Conservation (phyloP, 1,284 basidiomycete species). For the Trichosporon ovoides region DNA sequence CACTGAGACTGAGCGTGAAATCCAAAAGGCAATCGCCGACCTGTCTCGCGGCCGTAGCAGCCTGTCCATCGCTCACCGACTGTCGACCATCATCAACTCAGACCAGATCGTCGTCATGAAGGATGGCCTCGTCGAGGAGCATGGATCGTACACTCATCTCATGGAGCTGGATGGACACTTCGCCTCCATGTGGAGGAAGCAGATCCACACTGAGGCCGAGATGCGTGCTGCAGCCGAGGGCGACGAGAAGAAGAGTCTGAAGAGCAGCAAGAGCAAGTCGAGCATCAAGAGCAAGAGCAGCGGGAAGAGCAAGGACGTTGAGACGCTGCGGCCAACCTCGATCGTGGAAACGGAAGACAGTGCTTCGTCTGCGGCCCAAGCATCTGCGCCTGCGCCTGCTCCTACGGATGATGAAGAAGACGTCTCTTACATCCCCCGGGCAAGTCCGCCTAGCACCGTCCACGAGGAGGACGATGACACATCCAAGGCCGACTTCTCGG, state of each 20-base stretch:
- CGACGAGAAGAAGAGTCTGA: not conserved
- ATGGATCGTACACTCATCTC: slow-evolving; percentile 80
- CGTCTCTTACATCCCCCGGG: slow-evolving; percentile 8
- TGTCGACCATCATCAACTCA: slow-evolving; percentile 44
- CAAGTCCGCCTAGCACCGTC: slow-evolving; percentile 15
- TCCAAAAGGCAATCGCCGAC: slow-evolving; percentile 55
- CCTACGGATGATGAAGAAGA: not conserved
- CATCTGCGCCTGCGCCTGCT: not conserved
- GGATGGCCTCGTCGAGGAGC: slow-evolving; percentile 78
- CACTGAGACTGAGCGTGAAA: slow-evolving; percentile 70
- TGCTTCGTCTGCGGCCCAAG: too few species aligned
- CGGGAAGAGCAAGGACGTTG: not conserved
- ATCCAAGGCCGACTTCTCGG: not conserved
- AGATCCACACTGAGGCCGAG: slow-evolving; percentile 45
- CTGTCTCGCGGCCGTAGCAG: slow-evolving; percentile 68
- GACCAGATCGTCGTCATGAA: slow-evolving; percentile 86
- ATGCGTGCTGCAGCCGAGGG: slow-evolving; percentile 27
- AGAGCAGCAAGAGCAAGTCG: slow-evolving; percentile 8
- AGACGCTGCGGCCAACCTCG: not conserved
- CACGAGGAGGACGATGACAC: slow-evolving; percentile 12
- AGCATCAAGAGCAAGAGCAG: not conserved
- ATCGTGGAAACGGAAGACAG: not conserved
- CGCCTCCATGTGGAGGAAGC: slow-evolving; percentile 45
- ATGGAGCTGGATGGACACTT: slow-evolving; percentile 55
- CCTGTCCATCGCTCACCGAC: slow-evolving; percentile 82